Percentiles rank a stretch among this genome's conserved stretches.
phyloP scores from a whole-genome alignment of 2,329 filamentous ascomycete genomes.

The Annulohypoxylon truncatum region DNA sequence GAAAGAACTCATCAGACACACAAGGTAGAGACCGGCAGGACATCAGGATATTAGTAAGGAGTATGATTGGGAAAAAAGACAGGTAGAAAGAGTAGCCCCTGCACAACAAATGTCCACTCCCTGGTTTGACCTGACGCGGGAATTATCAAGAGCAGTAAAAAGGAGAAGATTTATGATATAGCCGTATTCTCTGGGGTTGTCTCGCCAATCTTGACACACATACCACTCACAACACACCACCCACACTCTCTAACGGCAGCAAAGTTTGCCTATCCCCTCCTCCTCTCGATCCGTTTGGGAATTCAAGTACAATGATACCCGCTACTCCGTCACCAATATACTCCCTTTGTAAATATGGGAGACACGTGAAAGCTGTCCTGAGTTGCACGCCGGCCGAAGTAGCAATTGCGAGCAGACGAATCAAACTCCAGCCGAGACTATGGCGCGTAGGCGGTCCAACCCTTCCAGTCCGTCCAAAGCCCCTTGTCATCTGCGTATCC shows the following conservation, averaged over 20 bases:
- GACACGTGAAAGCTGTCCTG: constrained; percentile 47
- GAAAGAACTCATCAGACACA: constrained; percentile 8
- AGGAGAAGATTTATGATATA: constrained; percentile 63
- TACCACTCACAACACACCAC: constrained; percentile 47
- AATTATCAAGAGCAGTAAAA: constrained; percentile 56
- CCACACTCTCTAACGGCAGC: constrained; percentile 48
- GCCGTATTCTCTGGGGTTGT: constrained; percentile 53
- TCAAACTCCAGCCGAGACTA: constrained; percentile 52
- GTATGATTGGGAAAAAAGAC: constrained; percentile 48
- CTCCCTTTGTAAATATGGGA: constrained; percentile 45
- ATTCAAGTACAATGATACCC: constrained; percentile 44
- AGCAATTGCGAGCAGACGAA: constrained; percentile 49
- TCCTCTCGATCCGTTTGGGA: constrained; percentile 41
- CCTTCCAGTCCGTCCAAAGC: constrained; percentile 49
- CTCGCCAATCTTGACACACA: constrained; percentile 54
- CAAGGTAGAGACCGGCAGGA: constrained; percentile 32
- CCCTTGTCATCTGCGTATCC: constrained; percentile 46
- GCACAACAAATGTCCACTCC: constrained; percentile 49
- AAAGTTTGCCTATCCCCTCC: constrained; percentile 41
- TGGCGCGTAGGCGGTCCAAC: constrained; percentile 50
- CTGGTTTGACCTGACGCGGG: constrained; percentile 48
- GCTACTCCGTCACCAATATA: constrained; percentile 47
- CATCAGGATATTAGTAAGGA: constrained; percentile 50
- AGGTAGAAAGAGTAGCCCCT: constrained; percentile 49
- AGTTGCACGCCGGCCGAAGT: constrained; percentile 47